Conservation (phyloP, 2,329 filamentous ascomycete species). For the Colletotrichum tabaci region DNA sequence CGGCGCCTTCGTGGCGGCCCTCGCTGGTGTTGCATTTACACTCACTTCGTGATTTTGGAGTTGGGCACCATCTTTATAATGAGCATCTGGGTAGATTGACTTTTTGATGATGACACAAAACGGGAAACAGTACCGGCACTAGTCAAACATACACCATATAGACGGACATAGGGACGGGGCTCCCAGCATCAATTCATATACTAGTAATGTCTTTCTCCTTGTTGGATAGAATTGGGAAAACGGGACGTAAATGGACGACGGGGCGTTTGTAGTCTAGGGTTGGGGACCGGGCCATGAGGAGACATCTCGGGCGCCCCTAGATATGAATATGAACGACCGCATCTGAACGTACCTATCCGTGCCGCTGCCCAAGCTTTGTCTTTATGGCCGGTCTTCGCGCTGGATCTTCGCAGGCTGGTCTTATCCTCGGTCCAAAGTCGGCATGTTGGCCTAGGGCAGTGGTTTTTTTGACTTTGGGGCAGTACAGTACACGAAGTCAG, state of each 20-base stretch:
- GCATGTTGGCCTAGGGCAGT: constrained; percentile 5
- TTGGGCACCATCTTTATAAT: not conserved
- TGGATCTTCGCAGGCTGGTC: too few species aligned
- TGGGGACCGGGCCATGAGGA: not conserved
- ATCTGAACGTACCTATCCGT: not conserved
- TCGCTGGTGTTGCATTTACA: constrained; percentile 2
- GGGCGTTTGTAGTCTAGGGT: not conserved
- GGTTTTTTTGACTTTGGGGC: constrained; percentile 14
- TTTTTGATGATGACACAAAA: not conserved
- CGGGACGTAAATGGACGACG: not conserved
- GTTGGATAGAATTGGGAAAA: constrained; percentile 12
- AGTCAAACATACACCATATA: constrained; percentile 1
- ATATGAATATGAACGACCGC: constrained; percentile 3
- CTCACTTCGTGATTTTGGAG: constrained; percentile 12
- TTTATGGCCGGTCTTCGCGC: too few species aligned
- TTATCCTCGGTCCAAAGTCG: constrained; percentile 12
- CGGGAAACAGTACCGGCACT: not conserved
- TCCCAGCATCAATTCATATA: not conserved
- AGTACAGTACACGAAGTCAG: not conserved
- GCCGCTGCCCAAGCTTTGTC: not conserved
- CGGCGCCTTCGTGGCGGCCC: constrained; percentile 10
- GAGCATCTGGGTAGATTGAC: not conserved
- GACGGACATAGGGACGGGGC: constrained; percentile 14
- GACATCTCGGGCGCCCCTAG: too few species aligned
- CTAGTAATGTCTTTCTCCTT: not conserved